A percentile compares a stretch with the other conserved stretches of the same genome.
These are phyloP conservation scores for Taxillus chinensis DNA, from an alignment of 164 flowering plant species.

Conservation along the genomic window DNA sequence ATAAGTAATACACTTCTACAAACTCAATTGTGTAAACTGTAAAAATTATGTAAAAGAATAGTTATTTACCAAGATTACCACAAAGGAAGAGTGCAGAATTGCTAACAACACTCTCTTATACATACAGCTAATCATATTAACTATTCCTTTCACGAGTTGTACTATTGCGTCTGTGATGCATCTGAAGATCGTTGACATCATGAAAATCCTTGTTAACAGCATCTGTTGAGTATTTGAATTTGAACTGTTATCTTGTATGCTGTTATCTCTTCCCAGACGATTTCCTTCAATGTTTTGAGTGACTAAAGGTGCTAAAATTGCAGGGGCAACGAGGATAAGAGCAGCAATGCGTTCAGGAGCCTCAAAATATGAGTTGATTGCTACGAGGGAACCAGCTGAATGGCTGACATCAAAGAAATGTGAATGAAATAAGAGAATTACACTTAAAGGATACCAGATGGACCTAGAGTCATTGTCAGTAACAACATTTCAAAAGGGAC, in stretches of 20 bases:
- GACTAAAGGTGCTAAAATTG: slow-evolving; percentile 59
- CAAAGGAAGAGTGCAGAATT: slow-evolving; percentile 58
- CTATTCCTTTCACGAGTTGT: slow-evolving; percentile 37
- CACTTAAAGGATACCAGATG: too few relatives aligned
- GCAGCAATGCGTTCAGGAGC: slow-evolving; percentile 94
- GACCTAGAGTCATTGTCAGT: too few relatives aligned
- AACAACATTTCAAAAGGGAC: too few relatives aligned
- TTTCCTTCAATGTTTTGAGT: slow-evolving; percentile 14
- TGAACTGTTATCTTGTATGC: slow-evolving; percentile 15
- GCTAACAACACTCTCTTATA: slow-evolving; percentile 47
- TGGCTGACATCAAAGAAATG: slow-evolving; percentile 46
- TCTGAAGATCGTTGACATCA: slow-evolving; percentile 22
- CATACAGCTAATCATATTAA: slow-evolving; percentile 29
- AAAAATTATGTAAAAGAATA: slow-evolving; percentile 2
- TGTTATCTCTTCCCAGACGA: slow-evolving; percentile 11
- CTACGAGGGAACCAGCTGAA: slow-evolving; percentile 87
- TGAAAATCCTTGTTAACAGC: slow-evolving; percentile 23
- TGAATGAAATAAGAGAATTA: background rate
- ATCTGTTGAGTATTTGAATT: slow-evolving; percentile 18
- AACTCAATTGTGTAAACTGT: background rate
- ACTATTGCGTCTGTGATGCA: slow-evolving; percentile 25
- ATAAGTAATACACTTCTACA: too few relatives aligned
- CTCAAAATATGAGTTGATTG: slow-evolving; percentile 73
- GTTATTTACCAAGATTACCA: slow-evolving; percentile 47
- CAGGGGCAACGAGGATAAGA: slow-evolving; percentile 88